These are phyloP conservation scores for Hemisphaericaspora xylofermentans DNA, from an alignment of 1,139 yeast genomes.

Conservation along the genomic window DNA sequence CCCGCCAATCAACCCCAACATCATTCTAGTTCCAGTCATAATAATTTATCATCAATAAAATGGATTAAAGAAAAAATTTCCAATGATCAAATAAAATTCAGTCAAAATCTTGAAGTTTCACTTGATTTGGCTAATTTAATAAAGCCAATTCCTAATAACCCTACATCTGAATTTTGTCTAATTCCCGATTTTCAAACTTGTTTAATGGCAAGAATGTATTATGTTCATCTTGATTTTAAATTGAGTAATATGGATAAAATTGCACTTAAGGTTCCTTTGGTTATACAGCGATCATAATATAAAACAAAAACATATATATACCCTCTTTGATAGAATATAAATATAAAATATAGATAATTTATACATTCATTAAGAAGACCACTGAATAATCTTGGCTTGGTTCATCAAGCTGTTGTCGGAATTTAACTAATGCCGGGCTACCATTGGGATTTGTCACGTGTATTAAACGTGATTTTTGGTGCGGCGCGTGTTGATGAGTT, in stretches of 20 bases:
- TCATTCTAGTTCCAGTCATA: not conserved
- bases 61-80: constrained; percentile 1
- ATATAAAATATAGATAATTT: not conserved
- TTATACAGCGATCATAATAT: constrained; percentile 18
- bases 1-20: too few relatives aligned
- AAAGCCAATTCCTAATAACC: constrained; percentile 8
- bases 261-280: constrained; percentile 32
- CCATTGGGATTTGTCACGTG: not conserved
- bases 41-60: not conserved
- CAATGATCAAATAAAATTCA: constrained; percentile 7
- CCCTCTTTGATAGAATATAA: too few relatives aligned
- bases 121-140: constrained; percentile 16
- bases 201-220: constrained; percentile 34
- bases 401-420: too few relatives aligned
- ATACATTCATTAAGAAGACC: not conserved
- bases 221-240: constrained; percentile 30
- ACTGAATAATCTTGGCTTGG: too few relatives aligned
- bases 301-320: not conserved
- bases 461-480: not conserved
- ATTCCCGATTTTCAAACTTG: constrained; percentile 44
- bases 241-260: constrained; percentile 29
- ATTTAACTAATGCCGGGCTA: too few relatives aligned
- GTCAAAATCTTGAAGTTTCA: constrained; percentile 13
- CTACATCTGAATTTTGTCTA: constrained; percentile 27
- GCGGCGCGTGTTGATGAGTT: too few relatives aligned